phyloP scores from a whole-genome alignment of 495 filamentous ascomycete genomes.

The Penicillium longicatenatum region DNA sequence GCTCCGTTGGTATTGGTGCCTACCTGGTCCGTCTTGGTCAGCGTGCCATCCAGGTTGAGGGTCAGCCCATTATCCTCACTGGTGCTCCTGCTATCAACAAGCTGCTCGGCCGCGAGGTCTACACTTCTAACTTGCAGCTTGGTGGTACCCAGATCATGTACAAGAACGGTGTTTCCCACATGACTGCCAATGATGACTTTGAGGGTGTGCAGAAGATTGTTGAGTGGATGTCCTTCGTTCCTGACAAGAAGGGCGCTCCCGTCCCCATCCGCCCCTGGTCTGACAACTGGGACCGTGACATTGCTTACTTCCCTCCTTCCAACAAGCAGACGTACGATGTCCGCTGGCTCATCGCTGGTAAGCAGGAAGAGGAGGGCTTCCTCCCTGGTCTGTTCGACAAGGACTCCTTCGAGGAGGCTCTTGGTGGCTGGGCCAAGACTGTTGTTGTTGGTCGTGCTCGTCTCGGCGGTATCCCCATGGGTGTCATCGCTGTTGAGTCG shows the following conservation, averaged over 20 bases:
- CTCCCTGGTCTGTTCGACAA: slow-evolving; percentile 91
- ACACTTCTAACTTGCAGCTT: slow-evolving; percentile 97
- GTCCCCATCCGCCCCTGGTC: slow-evolving; percentile 81
- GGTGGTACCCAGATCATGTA: slow-evolving; percentile 99
- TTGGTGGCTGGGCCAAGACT: slow-evolving; percentile 95
- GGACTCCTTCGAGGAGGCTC: slow-evolving; percentile 94
- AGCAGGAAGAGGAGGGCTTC: slow-evolving; percentile 86
- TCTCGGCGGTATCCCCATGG: slow-evolving; percentile 95
- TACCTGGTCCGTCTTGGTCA: slow-evolving; percentile 98
- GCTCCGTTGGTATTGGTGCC: slow-evolving; percentile 96
- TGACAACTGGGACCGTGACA: slow-evolving; percentile 93
- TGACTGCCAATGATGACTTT: slow-evolving; percentile 97
- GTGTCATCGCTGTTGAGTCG: slow-evolving; percentile 97
- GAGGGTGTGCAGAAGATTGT: slow-evolving; percentile 97
- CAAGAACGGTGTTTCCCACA: slow-evolving; percentile 98
- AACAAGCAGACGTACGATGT: slow-evolving; percentile 95
- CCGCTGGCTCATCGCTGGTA: slow-evolving; percentile 88
- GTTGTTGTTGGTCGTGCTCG: slow-evolving; percentile 97
- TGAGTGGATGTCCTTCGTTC: slow-evolving; percentile 95
- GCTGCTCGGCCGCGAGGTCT: slow-evolving; percentile 94
- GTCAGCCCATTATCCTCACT: slow-evolving; percentile 98
- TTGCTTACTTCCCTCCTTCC: slow-evolving; percentile 79
- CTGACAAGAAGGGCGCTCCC: slow-evolving; percentile 87
- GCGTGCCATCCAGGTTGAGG: slow-evolving; percentile 97
- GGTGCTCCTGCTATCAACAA: slow-evolving; percentile 98